Base-by-base conservation (phyloP, 225 moss, liverwort and hornwort genomes). In the Thuidium tamariscinum region DNA sequence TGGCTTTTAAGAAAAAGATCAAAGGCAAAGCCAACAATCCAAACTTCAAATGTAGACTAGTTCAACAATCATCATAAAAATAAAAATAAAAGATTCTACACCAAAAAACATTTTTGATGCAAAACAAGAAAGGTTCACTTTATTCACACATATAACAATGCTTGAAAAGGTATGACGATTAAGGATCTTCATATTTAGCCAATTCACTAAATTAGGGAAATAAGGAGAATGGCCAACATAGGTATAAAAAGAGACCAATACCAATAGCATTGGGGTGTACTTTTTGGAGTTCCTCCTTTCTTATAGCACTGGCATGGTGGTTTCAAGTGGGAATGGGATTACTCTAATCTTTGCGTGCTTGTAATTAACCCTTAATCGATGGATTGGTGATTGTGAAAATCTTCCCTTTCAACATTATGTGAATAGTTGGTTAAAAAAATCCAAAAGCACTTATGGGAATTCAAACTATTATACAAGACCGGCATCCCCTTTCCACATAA, bases 231-330 rank as follows among this genome's bases (percentile, higher is more conserved):
- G 27, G 2, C 2, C 1, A 1, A 71, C 2, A 3, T 0, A 10
- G 0, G 16, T 17, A 44, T 29, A 29, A 5, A 46, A 3, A 46
- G 0, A 72, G 30, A 29, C 10, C 6, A 30, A 46, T 71, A 71
- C 2, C 2, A 2, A 0, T 17, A 44, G 18, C 46, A 46, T 46
- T 10, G 5, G 2, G 1, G 0, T 1, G 2, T 44, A 4, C 17
- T 29, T 71, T 71, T 16, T 16, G 3, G 16, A 18, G 2, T 27
- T 20, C 10, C 9, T 12, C 0, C 9, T 0, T 44, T 29, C 29
- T 44, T 29, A 0, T 70, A 1, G 27, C 0, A 0, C 16, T 42
- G 44, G 3, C 0, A 0, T 9, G 16, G 5, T 6, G 17, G 2
- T 44, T 71, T 46, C 10, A 0, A 3, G 0, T 10, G 16, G 10